Evolutionary conservation across 2,329 filamentous ascomycete genomes (phyloP), one percentile per base, ranked within the genome.

Genomic region (Sarocladiaceae sp.): DNA sequence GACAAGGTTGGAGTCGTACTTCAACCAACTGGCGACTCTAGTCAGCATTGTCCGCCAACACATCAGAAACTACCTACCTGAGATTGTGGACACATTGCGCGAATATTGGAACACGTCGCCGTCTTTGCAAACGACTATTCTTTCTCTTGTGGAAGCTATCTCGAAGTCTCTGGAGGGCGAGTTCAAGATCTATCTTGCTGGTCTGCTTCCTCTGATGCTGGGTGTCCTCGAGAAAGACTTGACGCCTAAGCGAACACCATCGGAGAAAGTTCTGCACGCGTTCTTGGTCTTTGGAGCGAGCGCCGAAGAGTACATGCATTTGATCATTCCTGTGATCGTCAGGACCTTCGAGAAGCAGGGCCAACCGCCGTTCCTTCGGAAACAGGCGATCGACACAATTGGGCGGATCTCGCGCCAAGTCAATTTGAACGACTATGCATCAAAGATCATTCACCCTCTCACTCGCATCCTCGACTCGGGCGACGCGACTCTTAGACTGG

Each of bases 221-320:
- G 86, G 88, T 19, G 87, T 95, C 3, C 75, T 99, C 15, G 91
- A 98, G 52, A 86, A 89, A 51, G 93, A 98, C 58, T 74, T 70
- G 7, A 84, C 85, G 1, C 69, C 76, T 2, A 85, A 88, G 56
- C 78, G 88, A n/a, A 75, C 80, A 12, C 85, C 89, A 2, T 95
- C 90, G 0, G 89, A 96, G 60, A 84, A 85, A 54, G 90, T 98
- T 3, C 72, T 99, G 19, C 93, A 97, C 59, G 90, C 91, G 0
- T 95, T 99, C 63, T 69, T 98, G 21, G 87, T 98, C 1, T 98
- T 98, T 60, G 94, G 94, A 1, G 84, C 90, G 0, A 97, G 90
- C 57, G 87, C 86, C 10, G 93, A 98, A 61, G 93, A 98, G 61
- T 98, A 98, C 62, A 98, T 98, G 93, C 93, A 98, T 61, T 74